These are phyloP conservation scores for Euphrasia confusa DNA, from an alignment of 257 asterid species.

Conservation along the genomic window DNA sequence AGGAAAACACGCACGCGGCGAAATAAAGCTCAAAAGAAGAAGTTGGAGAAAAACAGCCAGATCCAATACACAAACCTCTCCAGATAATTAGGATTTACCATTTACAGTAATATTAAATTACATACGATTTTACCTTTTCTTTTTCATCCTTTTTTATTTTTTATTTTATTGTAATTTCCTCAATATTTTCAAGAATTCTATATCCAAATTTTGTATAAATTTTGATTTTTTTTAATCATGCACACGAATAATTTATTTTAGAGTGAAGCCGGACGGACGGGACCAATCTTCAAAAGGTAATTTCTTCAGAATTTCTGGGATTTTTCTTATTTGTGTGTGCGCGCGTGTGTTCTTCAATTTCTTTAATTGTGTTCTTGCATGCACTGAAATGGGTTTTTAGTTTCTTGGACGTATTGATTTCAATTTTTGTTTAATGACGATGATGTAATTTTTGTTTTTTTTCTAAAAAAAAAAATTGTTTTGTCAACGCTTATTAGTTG, in stretches of 20 bases:
- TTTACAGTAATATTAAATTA: neutral
- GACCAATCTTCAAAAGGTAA: conserved; percentile 12
- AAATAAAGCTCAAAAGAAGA: conserved; percentile 12
- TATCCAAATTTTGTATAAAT: conserved; percentile 4
- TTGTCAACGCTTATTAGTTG: neutral
- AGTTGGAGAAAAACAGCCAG: conserved; percentile 27
- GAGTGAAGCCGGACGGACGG: neutral
- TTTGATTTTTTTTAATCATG: conserved; percentile 10
- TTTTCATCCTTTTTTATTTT: neutral
- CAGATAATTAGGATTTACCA: conserved; percentile 21
- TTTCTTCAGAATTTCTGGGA: conserved; percentile 14
- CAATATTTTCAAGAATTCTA: neutral
- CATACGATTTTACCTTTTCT: neutral
- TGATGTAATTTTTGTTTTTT: neutral
- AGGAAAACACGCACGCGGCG: neutral
- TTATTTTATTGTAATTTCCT: neutral
- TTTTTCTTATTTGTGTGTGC: neutral
- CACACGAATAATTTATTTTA: conserved; percentile 7
- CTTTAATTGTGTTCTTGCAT: conserved; percentile 7
- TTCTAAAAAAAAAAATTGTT: neutral
- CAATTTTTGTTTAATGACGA: conserved; percentile 9
- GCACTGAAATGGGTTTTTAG: conserved; percentile 10
- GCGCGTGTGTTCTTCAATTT: neutral
- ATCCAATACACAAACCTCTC: conserved; percentile 19
- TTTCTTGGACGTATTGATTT: conserved; percentile 12